Base-by-base conservation (phyloP, 768 basidiomycete genomes). In the Crucibulum laeve region DNA sequence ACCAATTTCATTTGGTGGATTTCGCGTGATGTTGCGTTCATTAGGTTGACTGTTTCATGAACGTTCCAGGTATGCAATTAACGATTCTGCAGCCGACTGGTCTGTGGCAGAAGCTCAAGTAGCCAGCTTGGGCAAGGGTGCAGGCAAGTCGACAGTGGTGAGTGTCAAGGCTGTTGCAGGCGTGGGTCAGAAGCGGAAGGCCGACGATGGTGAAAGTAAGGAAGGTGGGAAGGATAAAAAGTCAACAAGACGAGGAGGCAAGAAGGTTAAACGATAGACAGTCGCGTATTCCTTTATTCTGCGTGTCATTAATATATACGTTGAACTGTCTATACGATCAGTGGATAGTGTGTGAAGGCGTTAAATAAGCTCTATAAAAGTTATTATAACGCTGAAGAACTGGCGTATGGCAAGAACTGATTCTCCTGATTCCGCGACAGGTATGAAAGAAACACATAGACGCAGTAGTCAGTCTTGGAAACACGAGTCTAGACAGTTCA, bases 31-130 rank as follows among this genome's bases (percentile, higher is more conserved):
- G 40, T 46, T 17, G 36, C 48, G 39, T 42, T 48, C 38, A 40
- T 26, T 41, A 18, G 40, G 36, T 7, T 43, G 30, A 21, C 45
- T 42, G 13, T 37, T 18, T 37, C 35, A 10, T 32, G 30, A 32
- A 32, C n/a, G n/a, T 25, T 45, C 24, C 55, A 89, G 87, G 59
- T 89, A 77, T 58, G 82, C 84, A 21, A 92, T 97, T 52, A 74
- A 87, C 52, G 80, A 84, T 52, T 61, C 68, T 0, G 68, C 74
- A 13, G 67, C 76, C 22, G 89, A 95, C 59, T 95, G 91, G 87
- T 69, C 72, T 26, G 62, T 64, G 21, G 91, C 87, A 3, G 85
- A 91, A 57, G 68, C 73, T 17, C 89, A 92, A 58, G 80, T 93
- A 3, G 61, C 73, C 25, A 70, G 70, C 38, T 57, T 79, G 34